Evolutionary conservation across 2,329 filamentous ascomycete species (phyloP).

Genomic region (Paecilomyces variotii): DNA sequence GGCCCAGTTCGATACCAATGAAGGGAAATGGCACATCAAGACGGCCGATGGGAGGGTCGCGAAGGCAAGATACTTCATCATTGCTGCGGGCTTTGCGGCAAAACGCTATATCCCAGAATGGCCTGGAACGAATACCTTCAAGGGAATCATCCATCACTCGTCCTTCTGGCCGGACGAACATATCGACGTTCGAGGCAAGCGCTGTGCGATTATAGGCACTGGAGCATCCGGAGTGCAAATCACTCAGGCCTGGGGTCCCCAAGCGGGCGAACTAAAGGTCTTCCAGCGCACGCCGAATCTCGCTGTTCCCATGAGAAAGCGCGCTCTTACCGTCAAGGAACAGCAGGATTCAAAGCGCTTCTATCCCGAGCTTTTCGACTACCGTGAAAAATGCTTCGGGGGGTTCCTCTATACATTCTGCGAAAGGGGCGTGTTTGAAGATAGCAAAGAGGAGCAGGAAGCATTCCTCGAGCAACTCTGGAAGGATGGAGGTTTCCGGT

Average conservation of each 20-base stretch:
- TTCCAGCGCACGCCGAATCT: conserved; percentile 61
- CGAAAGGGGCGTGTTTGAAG: conserved; percentile 47
- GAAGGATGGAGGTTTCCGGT: conserved; percentile 46
- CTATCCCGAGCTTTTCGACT: conserved; percentile 44
- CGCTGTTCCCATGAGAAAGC: conserved; percentile 53
- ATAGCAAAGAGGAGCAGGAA: conserved; percentile 41
- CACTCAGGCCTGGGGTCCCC: conserved; percentile 50
- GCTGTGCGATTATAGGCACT: conserved; percentile 57
- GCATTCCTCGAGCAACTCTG: conserved; percentile 44
- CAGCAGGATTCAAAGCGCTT: conserved; percentile 38
- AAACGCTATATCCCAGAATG: conserved; percentile 54
- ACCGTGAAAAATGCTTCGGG: conserved; percentile 44
- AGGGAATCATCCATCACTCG: conserved; percentile 52
- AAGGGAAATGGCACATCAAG: conserved; percentile 36
- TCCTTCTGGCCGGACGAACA: conserved; percentile 53
- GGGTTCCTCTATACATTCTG: conserved; percentile 51
- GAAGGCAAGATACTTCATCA: conserved; percentile 37
- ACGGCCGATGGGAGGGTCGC: conserved; percentile 35
- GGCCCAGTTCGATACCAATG: conserved; percentile 31
- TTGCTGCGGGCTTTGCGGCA: conserved; percentile 43
- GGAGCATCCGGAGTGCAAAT: conserved; percentile 59
- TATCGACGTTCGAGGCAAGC: conserved; percentile 51
- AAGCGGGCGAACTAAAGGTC: conserved; percentile 42
- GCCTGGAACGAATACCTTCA: conserved; percentile 51
- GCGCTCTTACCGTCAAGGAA: conserved; percentile 40